Evolutionary conservation across 257 asterid species (phyloP), one percentile per base, ranked within the genome.

Genomic region (Sherardia arvensis): DNA sequence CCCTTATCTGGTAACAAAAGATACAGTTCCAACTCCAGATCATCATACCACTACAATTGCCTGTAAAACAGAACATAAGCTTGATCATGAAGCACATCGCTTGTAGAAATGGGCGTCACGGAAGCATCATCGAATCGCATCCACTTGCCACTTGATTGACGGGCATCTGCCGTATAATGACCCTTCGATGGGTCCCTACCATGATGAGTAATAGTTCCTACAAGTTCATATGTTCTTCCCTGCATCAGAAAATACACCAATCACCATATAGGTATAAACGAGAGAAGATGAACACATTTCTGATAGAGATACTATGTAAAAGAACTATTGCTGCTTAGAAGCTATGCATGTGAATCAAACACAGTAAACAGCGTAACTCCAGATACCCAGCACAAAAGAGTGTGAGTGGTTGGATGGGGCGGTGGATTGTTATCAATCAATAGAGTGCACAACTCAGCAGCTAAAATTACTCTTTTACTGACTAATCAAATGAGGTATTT

Each of bases 131-230:
- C 94, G 1, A 83, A 85, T n/a, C 82, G 94, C 70, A 88, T 77
- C 96, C 96, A 88, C 43, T 76, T 71, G 61, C 94, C 94, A 66
- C 69, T 81, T 62, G 87, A 84, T 64, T 85, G 94, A 20, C 82
- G 91, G n/a, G 96, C 87, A 69, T 85, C 96, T 2, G 89, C 87
- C 11, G 96, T 88, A 69, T 88, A 88, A 62, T 88, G 94, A 49
- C 96, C 96, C 77, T 77, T 85, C 17, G 82, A 85, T 51, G 94
- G 91, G 61, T 85, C 96, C 68, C 77, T 67, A 56, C 96, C 96
- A 58, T 88, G 96, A 74, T 88, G 96, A 61, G 89, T 85, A 56
- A 88, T 81, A 20, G 94, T 81, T 12, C 91, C 96, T 48, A 88
- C 89, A 49, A 88, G 91, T 67, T 88, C 85, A 56, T 85, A 88